Evolutionary conservation across 179 eudicot genomes (phyloP), one percentile per base, ranked within the genome.

Genomic region (Monotropa hypopitys): DNA sequence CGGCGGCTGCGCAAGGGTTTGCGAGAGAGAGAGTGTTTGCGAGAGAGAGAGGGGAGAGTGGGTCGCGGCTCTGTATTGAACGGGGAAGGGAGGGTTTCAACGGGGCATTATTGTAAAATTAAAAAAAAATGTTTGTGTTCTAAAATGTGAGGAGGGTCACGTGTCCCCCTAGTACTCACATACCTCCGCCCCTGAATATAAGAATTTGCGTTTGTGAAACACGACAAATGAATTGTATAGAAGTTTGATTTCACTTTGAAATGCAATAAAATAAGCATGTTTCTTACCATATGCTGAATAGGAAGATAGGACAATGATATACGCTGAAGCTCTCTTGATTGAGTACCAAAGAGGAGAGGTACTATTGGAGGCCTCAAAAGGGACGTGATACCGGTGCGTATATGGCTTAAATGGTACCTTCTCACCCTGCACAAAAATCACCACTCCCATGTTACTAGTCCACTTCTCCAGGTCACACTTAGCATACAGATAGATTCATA

Each of bases 271-370:
- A 35, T 42, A 11, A 38, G 62, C 21, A 46, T 30, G 20, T 80
- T 67, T 77, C 67, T 12, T 61, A 89, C 92, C 87, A 62, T 80
- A 89, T 28, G 90, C 87, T 1, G 92, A 87, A 76, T 87, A 89
- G 0, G 94, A 89, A 7, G 94, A 89, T 23, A 90, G 79, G 20
- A 89, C 88, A 38, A 90, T 89, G 74, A 90, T 83, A 49, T 90
- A 57, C 0, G 91, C 82, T 0, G 91, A 83, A 45, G 87, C 91
- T 46, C 90, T 76, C 80, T 88, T 88, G 79, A 88, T 83, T 2
- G 91, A 88, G 81, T 88, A 88, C 91, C 91, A 88, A 38, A 88
- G 75, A 11, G 86, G 86, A 42, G 85, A 77, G 1, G 85, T 80
- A 26, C 92, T 89, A 8, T 77, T 57, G 63, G 88, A 81, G 28